Percentiles rank a stretch among this genome's conserved stretches.
Conservation (phyloP, 2,329 filamentous ascomycete genomes). For the Lachnellula subtilissima region DNA sequence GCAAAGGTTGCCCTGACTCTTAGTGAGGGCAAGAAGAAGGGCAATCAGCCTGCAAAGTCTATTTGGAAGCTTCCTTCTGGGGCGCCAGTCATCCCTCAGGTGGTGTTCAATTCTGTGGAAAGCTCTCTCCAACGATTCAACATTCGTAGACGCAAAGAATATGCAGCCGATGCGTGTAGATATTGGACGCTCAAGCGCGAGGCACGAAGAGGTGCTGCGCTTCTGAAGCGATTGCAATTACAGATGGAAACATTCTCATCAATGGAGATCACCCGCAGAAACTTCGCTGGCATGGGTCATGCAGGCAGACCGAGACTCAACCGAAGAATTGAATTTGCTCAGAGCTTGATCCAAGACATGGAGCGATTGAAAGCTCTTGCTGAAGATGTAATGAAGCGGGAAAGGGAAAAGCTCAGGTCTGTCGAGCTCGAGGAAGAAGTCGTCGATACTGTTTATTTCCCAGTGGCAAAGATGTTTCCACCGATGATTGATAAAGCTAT, state of each 20-base stretch:
- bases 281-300: slow-evolving; percentile 92
- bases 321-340: slow-evolving; percentile 83
- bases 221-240: slow-evolving; percentile 87
- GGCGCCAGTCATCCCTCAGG: slow-evolving; percentile 86
- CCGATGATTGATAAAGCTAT: slow-evolving; percentile 77
- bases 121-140: slow-evolving; percentile 76
- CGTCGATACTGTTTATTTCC: slow-evolving; percentile 88
- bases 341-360: slow-evolving; percentile 70
- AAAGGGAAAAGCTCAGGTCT: slow-evolving; percentile 71
- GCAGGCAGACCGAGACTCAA: slow-evolving; percentile 72
- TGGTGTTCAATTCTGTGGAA: slow-evolving; percentile 82
- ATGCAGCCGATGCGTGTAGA: slow-evolving; percentile 85
- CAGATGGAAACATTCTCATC: slow-evolving; percentile 96
- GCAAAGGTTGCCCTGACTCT: slow-evolving; percentile 73
- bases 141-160: slow-evolving; percentile 85
- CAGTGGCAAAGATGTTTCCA: slow-evolving; percentile 69
- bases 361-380: slow-evolving; percentile 69
- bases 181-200: slow-evolving; percentile 98
- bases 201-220: slow-evolving; percentile 80
- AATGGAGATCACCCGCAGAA: slow-evolving; percentile 91
- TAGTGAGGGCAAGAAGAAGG: slow-evolving; percentile 70
- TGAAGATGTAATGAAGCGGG: slow-evolving; percentile 67
- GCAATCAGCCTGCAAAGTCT: slow-evolving; percentile 59
- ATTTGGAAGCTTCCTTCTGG: slow-evolving; percentile 93
- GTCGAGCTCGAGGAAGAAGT: slow-evolving; percentile 72